Conservation (phyloP, 768 basidiomycete genomes). For the Lactarius hengduanensis region DNA sequence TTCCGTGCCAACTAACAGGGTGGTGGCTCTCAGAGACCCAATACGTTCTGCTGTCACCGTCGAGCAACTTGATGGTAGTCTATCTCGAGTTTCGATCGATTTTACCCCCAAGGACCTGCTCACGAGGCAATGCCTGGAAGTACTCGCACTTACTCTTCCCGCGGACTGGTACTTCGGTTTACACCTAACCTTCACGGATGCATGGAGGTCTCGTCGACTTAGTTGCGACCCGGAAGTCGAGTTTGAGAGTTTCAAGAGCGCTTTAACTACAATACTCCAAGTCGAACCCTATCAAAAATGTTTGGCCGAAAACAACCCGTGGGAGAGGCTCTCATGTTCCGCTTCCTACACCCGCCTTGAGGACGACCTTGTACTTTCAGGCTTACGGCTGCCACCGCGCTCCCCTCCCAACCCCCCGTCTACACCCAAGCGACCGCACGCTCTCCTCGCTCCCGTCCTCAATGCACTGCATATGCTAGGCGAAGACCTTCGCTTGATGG, state of each 20-base stretch:
- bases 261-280: conserved; percentile 51
- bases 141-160: conserved; percentile 62
- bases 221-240: conserved; percentile 48
- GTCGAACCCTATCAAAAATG: conserved; percentile 28
- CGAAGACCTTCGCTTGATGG: conserved; percentile 62
- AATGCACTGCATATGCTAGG: conserved; percentile 79
- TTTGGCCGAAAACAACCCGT: conserved; percentile 35
- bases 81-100: conserved; percentile 50
- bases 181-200: conserved; percentile 53
- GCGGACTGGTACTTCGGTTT: conserved; percentile 53
- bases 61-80: conserved; percentile 50
- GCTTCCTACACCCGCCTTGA: conserved; percentile 47
- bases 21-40: conserved; percentile 49
- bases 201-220: conserved; percentile 52
- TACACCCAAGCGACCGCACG: conserved; percentile 38
- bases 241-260: conserved; percentile 54
- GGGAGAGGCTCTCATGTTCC: conserved; percentile 49
- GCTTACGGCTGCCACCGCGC: conserved; percentile 41
- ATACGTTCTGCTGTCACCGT: conserved; percentile 54
- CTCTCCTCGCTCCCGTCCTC: conserved; percentile 56
- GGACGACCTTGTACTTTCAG: conserved; percentile 58
- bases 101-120: conserved; percentile 55
- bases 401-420: background rate
- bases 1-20: conserved; percentile 27
- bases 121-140: conserved; percentile 56